Evolutionary conservation across 805 yeast species (phyloP).

Genomic region (Candida corydali): DNA sequence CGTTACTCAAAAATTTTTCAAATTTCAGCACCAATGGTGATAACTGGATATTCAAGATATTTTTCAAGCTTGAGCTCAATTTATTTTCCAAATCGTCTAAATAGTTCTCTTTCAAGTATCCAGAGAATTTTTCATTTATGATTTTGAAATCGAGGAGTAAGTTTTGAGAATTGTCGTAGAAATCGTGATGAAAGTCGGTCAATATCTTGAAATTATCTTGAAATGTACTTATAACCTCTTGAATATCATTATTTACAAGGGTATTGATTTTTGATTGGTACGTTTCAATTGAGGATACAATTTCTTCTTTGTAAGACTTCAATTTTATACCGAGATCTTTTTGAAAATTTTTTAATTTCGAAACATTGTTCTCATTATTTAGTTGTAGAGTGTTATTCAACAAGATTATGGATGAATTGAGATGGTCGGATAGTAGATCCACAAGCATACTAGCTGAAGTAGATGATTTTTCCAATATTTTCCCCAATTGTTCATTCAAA

Average conservation of each 20-base stretch:
- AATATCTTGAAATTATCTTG: slow-evolving; percentile 1
- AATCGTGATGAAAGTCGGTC: slow-evolving; percentile 3
- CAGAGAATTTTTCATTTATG: slow-evolving; percentile 13
- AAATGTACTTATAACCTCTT: slow-evolving; percentile 2
- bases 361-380: neutral
- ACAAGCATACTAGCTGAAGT: slow-evolving; percentile 3
- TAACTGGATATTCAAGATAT: neutral
- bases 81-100: slow-evolving; percentile 7
- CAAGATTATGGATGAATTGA: slow-evolving; percentile 3
- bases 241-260: slow-evolving; percentile 5
- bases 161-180: slow-evolving; percentile 3
- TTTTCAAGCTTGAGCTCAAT: neutral
- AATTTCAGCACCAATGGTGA: slow-evolving; percentile 2
- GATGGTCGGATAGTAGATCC: slow-evolving; percentile 4
- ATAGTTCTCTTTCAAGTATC: slow-evolving; percentile 14
- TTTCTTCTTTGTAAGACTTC: slow-evolving; percentile 1
- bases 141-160: slow-evolving; percentile 11
- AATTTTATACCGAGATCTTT: neutral
- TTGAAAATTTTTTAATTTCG: slow-evolving; percentile 1
- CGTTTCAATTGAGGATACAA: neutral
- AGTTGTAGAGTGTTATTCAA: slow-evolving; percentile 1
- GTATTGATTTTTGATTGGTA: slow-evolving; percentile 1
- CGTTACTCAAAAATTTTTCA: neutral
- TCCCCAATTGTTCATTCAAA: slow-evolving; percentile 4
- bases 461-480: slow-evolving; percentile 3